Conservation (phyloP, 202 grass and related monocot genomes). For the Elaeis oleifera region DNA sequence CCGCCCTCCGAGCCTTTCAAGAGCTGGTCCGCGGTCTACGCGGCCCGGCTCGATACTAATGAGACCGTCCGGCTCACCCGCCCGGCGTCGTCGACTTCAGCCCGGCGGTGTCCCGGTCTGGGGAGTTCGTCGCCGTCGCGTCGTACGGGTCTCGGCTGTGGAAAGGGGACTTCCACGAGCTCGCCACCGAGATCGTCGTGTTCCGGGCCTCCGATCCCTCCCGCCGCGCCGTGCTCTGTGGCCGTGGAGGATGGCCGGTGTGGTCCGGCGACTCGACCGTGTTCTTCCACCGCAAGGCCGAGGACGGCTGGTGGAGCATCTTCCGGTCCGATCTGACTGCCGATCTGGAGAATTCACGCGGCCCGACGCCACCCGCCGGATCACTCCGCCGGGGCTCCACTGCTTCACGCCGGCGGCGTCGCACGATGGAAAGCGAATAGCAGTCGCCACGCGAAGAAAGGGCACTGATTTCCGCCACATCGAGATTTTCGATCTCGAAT, state of each 20-base stretch:
- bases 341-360: constrained; percentile 26
- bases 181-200: constrained; percentile 62
- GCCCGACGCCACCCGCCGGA: constrained; percentile 22
- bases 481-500: constrained; percentile 77
- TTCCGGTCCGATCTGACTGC: constrained; percentile 41
- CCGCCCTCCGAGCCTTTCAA: constrained; percentile 29
- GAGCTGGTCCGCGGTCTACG: constrained; percentile 80
- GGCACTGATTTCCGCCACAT: constrained; percentile 44
- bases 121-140: constrained; percentile 56
- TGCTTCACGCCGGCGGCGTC: constrained; percentile 63
- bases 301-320: constrained; percentile 94
- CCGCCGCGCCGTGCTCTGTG: constrained; percentile 34
- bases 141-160: constrained; percentile 59
- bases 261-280: constrained; percentile 52
- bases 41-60: constrained; percentile 16
- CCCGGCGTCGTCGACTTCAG: constrained; percentile 63
- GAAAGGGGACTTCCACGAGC: constrained; percentile 70
- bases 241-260: constrained; percentile 57
- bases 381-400: constrained; percentile 71
- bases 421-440: constrained; percentile 36
- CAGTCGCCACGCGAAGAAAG: constrained; percentile 63
- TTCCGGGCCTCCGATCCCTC: constrained; percentile 43
- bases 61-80: constrained; percentile 33
- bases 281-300: constrained; percentile 75
- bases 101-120: constrained; percentile 55